Percentiles rank a stretch among this genome's conserved stretches.
These are phyloP conservation scores for Phycomyces blakesleeanus DNA, from an alignment of 192 early-diverging fungal genomes.

Conservation along the genomic window DNA sequence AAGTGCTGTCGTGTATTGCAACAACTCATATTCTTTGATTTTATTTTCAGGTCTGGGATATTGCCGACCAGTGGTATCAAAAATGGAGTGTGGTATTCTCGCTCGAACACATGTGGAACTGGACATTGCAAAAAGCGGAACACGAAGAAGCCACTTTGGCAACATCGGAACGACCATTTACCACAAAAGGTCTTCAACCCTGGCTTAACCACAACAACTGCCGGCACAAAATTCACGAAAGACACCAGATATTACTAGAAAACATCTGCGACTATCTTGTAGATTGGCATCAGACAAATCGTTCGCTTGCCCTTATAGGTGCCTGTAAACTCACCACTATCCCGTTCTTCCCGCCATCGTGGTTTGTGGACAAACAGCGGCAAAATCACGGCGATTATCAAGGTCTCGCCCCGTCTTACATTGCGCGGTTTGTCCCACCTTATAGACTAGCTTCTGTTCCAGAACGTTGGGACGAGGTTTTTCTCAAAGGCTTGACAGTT, in stretches of 20 bases:
- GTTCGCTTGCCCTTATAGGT: constrained; percentile 7
- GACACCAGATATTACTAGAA: constrained; percentile 13
- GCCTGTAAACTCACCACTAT: constrained; percentile 14
- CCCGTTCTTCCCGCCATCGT: constrained; percentile 23
- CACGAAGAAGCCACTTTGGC: neutral
- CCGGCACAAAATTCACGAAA: constrained; percentile 10
- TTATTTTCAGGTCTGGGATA: constrained; percentile 28
- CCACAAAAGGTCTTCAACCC: constrained; percentile 7
- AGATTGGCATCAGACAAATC: constrained; percentile 22
- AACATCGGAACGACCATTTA: constrained; percentile 8
- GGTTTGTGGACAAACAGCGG: constrained; percentile 20
- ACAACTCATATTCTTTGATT: constrained; percentile 2
- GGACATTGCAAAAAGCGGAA: constrained; percentile 7
- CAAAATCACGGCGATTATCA: constrained; percentile 14
- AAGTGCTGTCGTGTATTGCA: neutral
- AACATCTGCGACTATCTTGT: constrained; percentile 19
- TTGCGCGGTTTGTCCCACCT: constrained; percentile 26
- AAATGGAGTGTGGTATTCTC: constrained; percentile 26
- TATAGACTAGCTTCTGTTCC: constrained; percentile 20
- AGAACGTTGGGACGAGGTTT: constrained; percentile 25
- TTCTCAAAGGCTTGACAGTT: constrained; percentile 26
- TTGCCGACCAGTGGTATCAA: constrained; percentile 33
- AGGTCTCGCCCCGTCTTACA: constrained; percentile 24
- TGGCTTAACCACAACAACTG: constrained; percentile 10
- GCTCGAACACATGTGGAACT: constrained; percentile 26